Evolutionary conservation across 768 basidiomycete species (phyloP).

Genomic region (Kwoniella pini): DNA sequence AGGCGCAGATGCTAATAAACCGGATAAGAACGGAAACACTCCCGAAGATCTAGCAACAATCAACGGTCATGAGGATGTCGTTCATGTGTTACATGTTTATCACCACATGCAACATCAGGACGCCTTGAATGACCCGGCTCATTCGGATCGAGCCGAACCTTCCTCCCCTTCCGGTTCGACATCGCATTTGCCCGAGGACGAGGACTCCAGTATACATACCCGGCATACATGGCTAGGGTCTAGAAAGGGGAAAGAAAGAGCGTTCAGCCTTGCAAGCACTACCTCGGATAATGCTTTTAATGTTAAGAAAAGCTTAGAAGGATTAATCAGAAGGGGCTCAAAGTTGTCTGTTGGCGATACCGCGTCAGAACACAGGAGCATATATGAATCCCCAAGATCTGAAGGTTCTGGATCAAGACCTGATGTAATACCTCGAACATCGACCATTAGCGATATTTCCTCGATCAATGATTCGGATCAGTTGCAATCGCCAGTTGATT

Average conservation of each 20-base stretch:
- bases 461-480: conserved; percentile 12
- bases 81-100: conserved; percentile 71
- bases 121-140: conserved; percentile 15
- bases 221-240: conserved; percentile 17
- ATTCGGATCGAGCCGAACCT: conserved; percentile 22
- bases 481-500: conserved; percentile 13
- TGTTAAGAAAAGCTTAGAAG: conserved; percentile 36
- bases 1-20: conserved; percentile 75
- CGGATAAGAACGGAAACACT: conserved; percentile 89
- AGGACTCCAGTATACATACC: conserved; percentile 6
- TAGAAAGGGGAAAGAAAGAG: conserved; percentile 43
- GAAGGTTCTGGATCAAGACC: conserved; percentile 6
- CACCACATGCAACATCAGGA: conserved; percentile 37
- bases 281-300: conserved; percentile 28
- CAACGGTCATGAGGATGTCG: conserved; percentile 77
- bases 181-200: conserved; percentile 18
- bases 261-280: conserved; percentile 34
- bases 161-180: conserved; percentile 19
- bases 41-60: conserved; percentile 79
- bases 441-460: conserved; percentile 9
- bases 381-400: conserved; percentile 4
- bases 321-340: conserved; percentile 24
- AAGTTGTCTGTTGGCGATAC: conserved; percentile 7
- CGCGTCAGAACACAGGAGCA: neutral
- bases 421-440: conserved; percentile 7